Evolutionary conservation across 257 asterid species (phyloP).

Genomic region (Hygrophila difformis): DNA sequence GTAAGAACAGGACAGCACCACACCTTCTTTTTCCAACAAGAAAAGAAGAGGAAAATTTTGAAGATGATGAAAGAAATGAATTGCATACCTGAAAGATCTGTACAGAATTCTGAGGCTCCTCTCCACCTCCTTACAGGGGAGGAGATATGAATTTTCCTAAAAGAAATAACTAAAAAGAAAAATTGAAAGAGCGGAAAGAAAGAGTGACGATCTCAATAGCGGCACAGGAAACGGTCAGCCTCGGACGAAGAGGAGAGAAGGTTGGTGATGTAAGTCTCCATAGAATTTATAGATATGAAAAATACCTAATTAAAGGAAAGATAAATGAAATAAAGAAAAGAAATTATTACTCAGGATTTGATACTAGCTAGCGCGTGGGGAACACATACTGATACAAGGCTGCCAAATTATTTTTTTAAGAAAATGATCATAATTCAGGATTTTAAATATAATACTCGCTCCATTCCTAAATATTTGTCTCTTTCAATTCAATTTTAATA

Average conservation of each 20-base stretch:
- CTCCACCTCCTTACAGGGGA: slow-evolving; percentile 11
- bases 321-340: neutral
- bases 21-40: too few species aligned
- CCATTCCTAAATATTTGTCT: too few species aligned
- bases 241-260: slow-evolving; percentile 45
- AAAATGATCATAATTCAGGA: neutral
- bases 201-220: slow-evolving; percentile 16
- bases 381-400: slow-evolving; percentile 44
- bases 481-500: too few species aligned
- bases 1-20: too few species aligned
- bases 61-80: neutral
- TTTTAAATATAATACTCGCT: too few species aligned
- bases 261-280: slow-evolving; percentile 11
- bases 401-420: slow-evolving; percentile 5
- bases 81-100: neutral
- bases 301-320: neutral
- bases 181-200: slow-evolving; percentile 3
- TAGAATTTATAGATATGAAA: slow-evolving; percentile 28
- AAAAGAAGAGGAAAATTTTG: neutral
- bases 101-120: slow-evolving; percentile 23
- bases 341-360: too few species aligned
- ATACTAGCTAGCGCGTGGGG: slow-evolving; percentile 26
- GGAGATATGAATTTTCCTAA: neutral
- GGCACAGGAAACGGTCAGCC: slow-evolving; percentile 33
- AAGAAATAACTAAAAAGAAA: neutral